These are phyloP conservation scores for Xylaria acuta DNA, from an alignment of 495 filamentous ascomycete species.

Conservation along the genomic window DNA sequence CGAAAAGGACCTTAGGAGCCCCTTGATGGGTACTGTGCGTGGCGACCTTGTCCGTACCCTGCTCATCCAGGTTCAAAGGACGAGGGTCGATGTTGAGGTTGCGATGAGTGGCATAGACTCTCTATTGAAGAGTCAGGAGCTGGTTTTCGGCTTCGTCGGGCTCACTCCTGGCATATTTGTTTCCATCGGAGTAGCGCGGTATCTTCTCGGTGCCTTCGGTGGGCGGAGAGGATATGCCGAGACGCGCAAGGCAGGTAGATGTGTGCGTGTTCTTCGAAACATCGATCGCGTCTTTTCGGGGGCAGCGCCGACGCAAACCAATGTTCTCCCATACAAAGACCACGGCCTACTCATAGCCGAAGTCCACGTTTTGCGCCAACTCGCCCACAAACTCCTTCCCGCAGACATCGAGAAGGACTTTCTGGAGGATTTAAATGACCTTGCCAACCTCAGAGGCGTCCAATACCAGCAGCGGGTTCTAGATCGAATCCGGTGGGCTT, in stretches of 20 bases:
- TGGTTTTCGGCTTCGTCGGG: constrained; percentile 95
- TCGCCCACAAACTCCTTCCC: constrained; percentile 68
- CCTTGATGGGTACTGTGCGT: constrained; percentile 76
- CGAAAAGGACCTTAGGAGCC: constrained; percentile 80
- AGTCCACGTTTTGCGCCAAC: constrained; percentile 74
- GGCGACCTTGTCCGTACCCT: constrained; percentile 91
- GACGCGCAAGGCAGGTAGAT: constrained; percentile 65
- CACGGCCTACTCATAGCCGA: constrained; percentile 90
- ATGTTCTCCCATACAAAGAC: constrained; percentile 83
- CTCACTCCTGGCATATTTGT: constrained; percentile 90
- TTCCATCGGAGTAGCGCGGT: constrained; percentile 74
- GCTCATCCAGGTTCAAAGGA: constrained; percentile 97
- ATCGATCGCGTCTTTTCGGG: constrained; percentile 81
- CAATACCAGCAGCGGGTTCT: constrained; percentile 75
- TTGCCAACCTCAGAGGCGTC: constrained; percentile 79
- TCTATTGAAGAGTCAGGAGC: constrained; percentile 91
- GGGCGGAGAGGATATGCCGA: constrained; percentile 68
- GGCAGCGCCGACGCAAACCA: constrained; percentile 65
- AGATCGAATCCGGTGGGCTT: constrained; percentile 84
- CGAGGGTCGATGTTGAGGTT: constrained; percentile 96
- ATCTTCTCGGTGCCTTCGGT: constrained; percentile 70
- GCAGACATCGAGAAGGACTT: constrained; percentile 79
- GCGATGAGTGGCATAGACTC: constrained; percentile 93
- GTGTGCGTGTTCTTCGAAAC: constrained; percentile 77
- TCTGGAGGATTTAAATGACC: constrained; percentile 79